Base-by-base conservation (phyloP, 139 green algal genomes). In the Coelastrella sp. region DNA sequence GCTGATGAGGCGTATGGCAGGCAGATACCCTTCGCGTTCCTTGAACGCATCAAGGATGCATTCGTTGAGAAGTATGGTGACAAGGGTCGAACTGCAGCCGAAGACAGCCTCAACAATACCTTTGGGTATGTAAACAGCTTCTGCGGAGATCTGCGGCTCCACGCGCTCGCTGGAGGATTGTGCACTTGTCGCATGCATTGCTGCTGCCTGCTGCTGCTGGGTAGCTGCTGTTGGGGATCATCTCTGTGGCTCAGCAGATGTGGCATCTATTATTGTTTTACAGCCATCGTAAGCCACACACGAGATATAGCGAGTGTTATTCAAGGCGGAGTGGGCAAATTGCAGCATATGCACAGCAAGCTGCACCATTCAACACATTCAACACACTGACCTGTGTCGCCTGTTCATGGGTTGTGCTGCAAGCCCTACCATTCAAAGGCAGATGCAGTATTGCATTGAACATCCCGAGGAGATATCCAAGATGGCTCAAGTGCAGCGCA, bases 401-500 rank as follows among this genome's bases (percentile, higher is more conserved):
- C 37, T 59, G 68, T 0, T n/a, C 21, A 21, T 40, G 11, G 7
- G 30, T 2, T 41, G 32, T 74, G 32, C 37, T 11, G 41, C 41
- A 60, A 80, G 80, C 67, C 80, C 80, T 2, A 73, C 75, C 34
- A 53, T 86, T 19, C 35, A 79, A 48, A 71, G 51, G 3, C 35
- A 86, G 67, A 48, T 86, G 94, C 93, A 98, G 72, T 99, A 97
- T 76, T 97, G 93, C 89, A 94, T 93, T 84, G 88, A 91, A 38
- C 96, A 99, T 83, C 97, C 97, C 35, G 97, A 98, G 53, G 95
- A 98, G 84, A 91, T 99, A 50, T 96, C 89, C 53, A 98, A 98
- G 82, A 93, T 98, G 21, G 93, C 94, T 4, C 90, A 92, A 25
- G 95, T 99, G 72, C 96, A 99, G 79, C 93, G 94, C 53, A 97